These are phyloP conservation scores for Phalaenopsis aphrodite DNA, from an alignment of 106 monocot species.

Conservation along the genomic window DNA sequence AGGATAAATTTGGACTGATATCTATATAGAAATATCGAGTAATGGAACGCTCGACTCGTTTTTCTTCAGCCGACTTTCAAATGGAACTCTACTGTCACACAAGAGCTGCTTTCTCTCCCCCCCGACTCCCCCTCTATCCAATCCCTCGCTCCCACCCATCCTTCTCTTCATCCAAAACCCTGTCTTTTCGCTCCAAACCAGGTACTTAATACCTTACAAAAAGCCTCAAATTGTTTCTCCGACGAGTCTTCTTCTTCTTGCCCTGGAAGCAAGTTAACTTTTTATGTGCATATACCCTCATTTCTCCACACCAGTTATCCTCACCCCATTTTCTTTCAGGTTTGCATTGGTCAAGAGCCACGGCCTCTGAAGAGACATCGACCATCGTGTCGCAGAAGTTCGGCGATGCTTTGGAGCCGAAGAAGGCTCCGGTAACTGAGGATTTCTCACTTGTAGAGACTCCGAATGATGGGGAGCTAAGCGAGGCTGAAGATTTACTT, in stretches of 20 bases:
- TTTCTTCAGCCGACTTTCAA: background rate
- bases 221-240: too few species aligned
- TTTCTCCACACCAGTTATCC: background rate
- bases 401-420: background rate
- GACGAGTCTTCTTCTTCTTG: background rate
- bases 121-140: background rate
- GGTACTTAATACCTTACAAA: background rate
- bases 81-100: background rate
- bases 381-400: conserved; percentile 3
- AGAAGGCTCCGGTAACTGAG: background rate
- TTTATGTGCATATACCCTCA: background rate
- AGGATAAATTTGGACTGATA: too few species aligned
- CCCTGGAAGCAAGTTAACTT: background rate
- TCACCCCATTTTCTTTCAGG: background rate
- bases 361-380: conserved; percentile 1
- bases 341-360: background rate
- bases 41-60: too few species aligned
- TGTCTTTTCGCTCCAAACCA: background rate
- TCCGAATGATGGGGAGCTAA: background rate
- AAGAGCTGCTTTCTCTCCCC: background rate
- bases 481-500: conserved; percentile 1
- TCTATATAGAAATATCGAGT: too few species aligned
- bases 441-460: background rate
- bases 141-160: background rate
- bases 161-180: background rate